A percentile compares a stretch with the other conserved stretches of the same genome.
phyloP scores from a whole-genome alignment of 176 grass and related monocot species.

The Phoenix dactylifera region DNA sequence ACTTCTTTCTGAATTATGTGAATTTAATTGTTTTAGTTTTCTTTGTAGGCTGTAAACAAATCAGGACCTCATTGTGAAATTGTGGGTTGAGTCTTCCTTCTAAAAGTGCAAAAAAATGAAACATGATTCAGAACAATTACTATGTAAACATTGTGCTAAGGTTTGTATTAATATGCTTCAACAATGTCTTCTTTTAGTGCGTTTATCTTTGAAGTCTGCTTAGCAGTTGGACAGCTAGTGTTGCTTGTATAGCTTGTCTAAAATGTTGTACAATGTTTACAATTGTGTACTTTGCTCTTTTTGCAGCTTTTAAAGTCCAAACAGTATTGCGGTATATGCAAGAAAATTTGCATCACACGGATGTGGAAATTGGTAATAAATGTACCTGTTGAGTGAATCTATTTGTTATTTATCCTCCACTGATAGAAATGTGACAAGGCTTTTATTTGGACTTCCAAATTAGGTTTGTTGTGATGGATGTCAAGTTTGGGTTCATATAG shows the following conservation, averaged over 20 bases:
- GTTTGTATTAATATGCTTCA: conserved; percentile 11
- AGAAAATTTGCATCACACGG: conserved; percentile 93
- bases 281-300: conserved; percentile 3
- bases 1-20: neutral
- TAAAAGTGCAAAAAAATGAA: conserved; percentile 59
- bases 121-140: conserved; percentile 26
- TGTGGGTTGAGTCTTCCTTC: conserved; percentile 43
- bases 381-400: conserved; percentile 9
- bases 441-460: neutral
- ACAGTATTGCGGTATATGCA: conserved; percentile 96
- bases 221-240: no score
- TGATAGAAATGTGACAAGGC: no score
- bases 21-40: conserved; percentile 7
- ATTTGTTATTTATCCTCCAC: no score
- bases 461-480: conserved; percentile 91
- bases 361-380: conserved; percentile 83
- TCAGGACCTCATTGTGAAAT: conserved; percentile 34
- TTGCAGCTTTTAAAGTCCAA: conserved; percentile 75
- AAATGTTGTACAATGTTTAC: neutral
- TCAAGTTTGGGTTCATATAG: conserved; percentile 88
- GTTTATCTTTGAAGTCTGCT: neutral
- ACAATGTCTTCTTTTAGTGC: neutral
- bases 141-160: conserved; percentile 70
- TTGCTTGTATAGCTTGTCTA: no score
- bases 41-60: conserved; percentile 36